These are phyloP conservation scores for Spencermartinsiella ligniputridi DNA, from an alignment of 1,139 yeast genomes.

Conservation along the genomic window DNA sequence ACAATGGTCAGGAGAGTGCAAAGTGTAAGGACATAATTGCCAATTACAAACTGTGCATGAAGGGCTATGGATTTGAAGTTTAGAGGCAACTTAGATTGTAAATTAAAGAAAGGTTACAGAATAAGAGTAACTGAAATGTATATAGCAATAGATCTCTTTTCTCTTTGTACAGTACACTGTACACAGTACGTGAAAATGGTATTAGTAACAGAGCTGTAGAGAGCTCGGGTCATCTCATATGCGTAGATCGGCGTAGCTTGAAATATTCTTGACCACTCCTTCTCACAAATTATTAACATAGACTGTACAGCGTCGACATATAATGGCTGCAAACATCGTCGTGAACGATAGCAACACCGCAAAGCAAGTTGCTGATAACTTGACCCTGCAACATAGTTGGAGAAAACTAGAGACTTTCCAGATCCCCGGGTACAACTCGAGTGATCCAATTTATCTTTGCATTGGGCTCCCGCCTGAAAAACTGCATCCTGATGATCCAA, in stretches of 20 bases:
- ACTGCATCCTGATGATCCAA: conserved; percentile 32
- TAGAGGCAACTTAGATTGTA: too few relatives aligned
- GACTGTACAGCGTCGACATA: too few relatives aligned
- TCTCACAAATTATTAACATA: too few relatives aligned
- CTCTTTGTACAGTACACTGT: too few relatives aligned
- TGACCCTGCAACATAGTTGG: conserved; percentile 55
- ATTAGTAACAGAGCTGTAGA: too few relatives aligned
- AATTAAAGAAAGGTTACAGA: too few relatives aligned
- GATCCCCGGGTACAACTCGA: conserved; percentile 4
- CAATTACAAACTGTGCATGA: conserved; percentile 83
- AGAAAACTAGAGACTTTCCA: conserved; percentile 33
- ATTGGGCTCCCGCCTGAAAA: conserved; percentile 32
- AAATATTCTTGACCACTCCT: too few relatives aligned
- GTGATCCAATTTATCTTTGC: conserved; percentile 15
- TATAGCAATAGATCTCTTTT: neutral
- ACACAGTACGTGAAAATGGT: too few relatives aligned
- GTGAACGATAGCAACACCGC: conserved; percentile 4
- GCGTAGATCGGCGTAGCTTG: too few relatives aligned
- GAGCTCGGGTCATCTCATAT: too few relatives aligned
- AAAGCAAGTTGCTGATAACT: conserved; percentile 30
- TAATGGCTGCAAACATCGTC: neutral
- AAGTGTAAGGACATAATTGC: conserved; percentile 70
- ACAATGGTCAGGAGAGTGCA: conserved; percentile 78
- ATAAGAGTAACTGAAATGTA: too few relatives aligned
- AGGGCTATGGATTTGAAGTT: conserved; percentile 68